A percentile compares a stretch with the other conserved stretches of the same genome.
phyloP scores from a whole-genome alignment of 192 early-diverging fungal genomes.

The Podila horticola region DNA sequence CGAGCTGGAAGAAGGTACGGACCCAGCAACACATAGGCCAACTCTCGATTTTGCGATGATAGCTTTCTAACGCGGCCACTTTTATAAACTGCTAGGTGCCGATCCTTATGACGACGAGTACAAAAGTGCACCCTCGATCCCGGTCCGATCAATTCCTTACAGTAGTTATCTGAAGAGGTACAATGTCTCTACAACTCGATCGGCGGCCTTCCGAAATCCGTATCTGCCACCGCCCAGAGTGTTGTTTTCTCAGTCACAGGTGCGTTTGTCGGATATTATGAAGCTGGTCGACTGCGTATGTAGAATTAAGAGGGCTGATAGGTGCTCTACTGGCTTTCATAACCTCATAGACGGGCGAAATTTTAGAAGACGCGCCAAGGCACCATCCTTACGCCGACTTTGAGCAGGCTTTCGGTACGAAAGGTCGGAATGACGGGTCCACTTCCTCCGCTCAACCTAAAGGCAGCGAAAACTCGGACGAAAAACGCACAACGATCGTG shows the following conservation, averaged over 20 bases:
- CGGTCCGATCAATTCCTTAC: slow-evolving; percentile 65
- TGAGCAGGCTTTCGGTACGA: slow-evolving; percentile 30
- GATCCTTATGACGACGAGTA: slow-evolving; percentile 19
- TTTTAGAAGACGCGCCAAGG: slow-evolving; percentile 32
- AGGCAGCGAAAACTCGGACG: slow-evolving; percentile 37
- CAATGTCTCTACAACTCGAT: slow-evolving; percentile 33
- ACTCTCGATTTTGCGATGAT: neutral
- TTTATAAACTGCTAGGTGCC: neutral
- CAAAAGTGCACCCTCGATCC: slow-evolving; percentile 19
- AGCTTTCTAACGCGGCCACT: too few relatives aligned
- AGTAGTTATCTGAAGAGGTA: slow-evolving; percentile 66
- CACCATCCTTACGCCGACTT: slow-evolving; percentile 40
- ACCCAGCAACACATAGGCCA: too few relatives aligned
- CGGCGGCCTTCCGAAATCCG: slow-evolving; percentile 33
- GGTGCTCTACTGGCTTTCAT: neutral
- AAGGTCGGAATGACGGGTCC: neutral
- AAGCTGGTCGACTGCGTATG: too few relatives aligned
- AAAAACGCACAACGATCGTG: slow-evolving; percentile 58
- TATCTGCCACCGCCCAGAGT: slow-evolving; percentile 61
- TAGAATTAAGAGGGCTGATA: neutral
- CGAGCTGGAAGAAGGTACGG: slow-evolving; percentile 17
- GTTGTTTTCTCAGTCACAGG: slow-evolving; percentile 53
- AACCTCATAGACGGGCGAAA: slow-evolving; percentile 20
- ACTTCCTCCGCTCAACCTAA: slow-evolving; percentile 40
- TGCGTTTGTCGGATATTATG: slow-evolving; percentile 2